Evolutionary conservation across 1,139 yeast species (phyloP), one percentile per base, ranked within the genome.

Genomic region (Hyphopichia khmerensis): DNA sequence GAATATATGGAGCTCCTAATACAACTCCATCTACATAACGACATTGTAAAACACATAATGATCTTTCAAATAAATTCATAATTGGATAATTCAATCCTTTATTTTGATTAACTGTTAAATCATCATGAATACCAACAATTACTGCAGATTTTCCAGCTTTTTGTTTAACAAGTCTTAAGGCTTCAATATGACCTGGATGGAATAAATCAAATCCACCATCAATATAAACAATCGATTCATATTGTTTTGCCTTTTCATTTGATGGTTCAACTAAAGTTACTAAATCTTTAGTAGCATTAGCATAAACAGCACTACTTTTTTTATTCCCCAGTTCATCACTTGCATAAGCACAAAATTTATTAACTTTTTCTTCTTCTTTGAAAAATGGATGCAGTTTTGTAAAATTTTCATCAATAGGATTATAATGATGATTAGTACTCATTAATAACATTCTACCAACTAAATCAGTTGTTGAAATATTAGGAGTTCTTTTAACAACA

Each of bases 181-280:
- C 81, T 55, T 83, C 87, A 48, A 91, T 88, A 59, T 93, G 97
- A 15, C 96, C 98, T 24, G 96, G 91, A 59, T 90, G 91, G 65
- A 93, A 90, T 48, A 93, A 72, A 62, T 93, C 99, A 67, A 90
- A 93, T 1, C 87, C 87, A 17, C 98, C 98, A 53, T 85, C 90
- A 9, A 87, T 76, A 55, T 86, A 88, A 43, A 70, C 75, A 11
- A 79, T 64, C 15, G 59, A 57, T 33, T 56, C 29, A 54, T 42
- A 53, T 53, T 37, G 73, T 67, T 43, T 53, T 51, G 18, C 49
- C 14, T 47, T 52, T 3, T 41, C 42, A 17, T 40, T 46, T 1
- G 67, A 60, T 2, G 79, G 77, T 23, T 58, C 53, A 1, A 78
- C 74, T 5, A 77, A 46, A 29, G 59, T 55, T n/a, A 60, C 55